Evolutionary conservation across 2,329 filamentous ascomycete genomes (phyloP), one percentile per base, ranked within the genome.

Genomic region (Stachybotrys elegans): DNA sequence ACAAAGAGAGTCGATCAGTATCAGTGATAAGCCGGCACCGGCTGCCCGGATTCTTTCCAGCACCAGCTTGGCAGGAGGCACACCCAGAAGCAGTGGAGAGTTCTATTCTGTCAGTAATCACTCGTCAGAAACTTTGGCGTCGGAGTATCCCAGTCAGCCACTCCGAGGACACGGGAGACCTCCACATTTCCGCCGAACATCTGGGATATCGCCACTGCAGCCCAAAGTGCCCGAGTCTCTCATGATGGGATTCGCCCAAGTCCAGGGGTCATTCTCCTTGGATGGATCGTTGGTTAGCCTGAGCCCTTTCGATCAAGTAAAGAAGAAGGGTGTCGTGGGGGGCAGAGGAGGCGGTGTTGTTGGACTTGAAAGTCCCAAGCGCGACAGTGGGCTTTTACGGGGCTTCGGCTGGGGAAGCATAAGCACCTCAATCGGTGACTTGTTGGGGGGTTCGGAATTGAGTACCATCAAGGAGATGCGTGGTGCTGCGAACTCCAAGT

Each of bases 231-330:
- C 88, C 1, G 91, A 97, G 61, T 84, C 85, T 2, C 69, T 98
- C 43, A 94, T 98, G 82, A 98, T 98, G 93, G 93, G 91, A 1
- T 98, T 95, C 65, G 92, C 88, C 3, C 93, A 98, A 56, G 81
- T 97, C 3, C 87, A 89, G 63, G 93, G 93, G 4, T 91, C 88
- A 0, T 98, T 98, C 55, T 89, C 83, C 0, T 69, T 98, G 6
- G 93, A 98, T 59, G 90, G 90, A 1, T 95, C 93, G 2, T 70
- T 98, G 19, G 83, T 98, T 47, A 92, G 94, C 56, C 83, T 94
- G 31, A 82, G 82, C 0, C 88, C 88, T 0, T 98, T 98, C 56
- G 93, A 98, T 59, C 88, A 94, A 56, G 91, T 97, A 31, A 98
- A 98, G 64, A 80, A 91, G 47, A 96, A 95, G 67, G 91, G 88